Conservation (phyloP, 768 basidiomycete genomes). For the Leccinum uliginosum region DNA sequence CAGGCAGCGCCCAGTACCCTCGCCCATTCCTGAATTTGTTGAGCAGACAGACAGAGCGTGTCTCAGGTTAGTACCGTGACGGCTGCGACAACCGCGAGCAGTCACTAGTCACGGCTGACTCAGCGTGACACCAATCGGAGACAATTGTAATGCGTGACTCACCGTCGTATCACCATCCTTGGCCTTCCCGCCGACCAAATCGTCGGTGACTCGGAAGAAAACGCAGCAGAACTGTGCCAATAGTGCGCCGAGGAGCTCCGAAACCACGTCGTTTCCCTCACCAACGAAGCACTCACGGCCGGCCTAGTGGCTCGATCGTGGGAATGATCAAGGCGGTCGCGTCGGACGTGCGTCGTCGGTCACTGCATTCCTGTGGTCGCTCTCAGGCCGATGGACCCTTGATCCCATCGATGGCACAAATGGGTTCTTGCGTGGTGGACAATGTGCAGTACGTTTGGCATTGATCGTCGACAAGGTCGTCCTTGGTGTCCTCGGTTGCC, state of each 20-base stretch:
- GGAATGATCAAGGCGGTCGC: conserved; percentile 66
- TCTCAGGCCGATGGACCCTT: conserved; percentile 76
- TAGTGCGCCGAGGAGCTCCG: conserved; percentile 40
- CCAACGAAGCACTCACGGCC: conserved; percentile 69
- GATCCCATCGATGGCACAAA: conserved; percentile 93
- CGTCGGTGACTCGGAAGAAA: conserved; percentile 84
- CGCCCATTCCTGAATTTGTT: no score
- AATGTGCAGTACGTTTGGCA: conserved; percentile 89
- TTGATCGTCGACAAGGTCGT: conserved; percentile 78
- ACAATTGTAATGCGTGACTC: no score
- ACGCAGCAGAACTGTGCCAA: conserved; percentile 70
- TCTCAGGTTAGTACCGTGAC: no score
- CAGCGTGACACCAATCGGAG: no score
- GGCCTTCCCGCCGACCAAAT: conserved; percentile 77
- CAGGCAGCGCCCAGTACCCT: no score
- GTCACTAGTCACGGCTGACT: no score
- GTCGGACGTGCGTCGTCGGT: conserved; percentile 56
- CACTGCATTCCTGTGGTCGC: neutral
- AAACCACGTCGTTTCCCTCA: conserved; percentile 71
- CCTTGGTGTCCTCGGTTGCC: conserved; percentile 87
- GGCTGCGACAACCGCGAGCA: no score
- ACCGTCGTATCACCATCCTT: conserved; percentile 85
- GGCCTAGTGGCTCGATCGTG: conserved; percentile 67
- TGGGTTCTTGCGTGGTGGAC: conserved; percentile 87
- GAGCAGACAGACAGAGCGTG: no score